phyloP scores from a whole-genome alignment of 306 rosid genomes.

The Carpinus fangiana region DNA sequence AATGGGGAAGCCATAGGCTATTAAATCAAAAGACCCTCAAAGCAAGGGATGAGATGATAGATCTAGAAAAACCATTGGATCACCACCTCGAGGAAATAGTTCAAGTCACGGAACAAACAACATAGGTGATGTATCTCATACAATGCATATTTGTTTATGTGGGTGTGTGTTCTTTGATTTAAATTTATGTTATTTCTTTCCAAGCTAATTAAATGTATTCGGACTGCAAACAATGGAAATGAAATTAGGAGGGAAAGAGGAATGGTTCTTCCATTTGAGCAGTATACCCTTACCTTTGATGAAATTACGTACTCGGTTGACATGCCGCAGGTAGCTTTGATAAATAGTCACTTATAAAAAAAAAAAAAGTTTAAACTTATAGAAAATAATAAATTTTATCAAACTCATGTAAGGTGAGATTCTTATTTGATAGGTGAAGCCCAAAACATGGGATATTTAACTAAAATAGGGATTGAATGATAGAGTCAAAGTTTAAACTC shows the following conservation, averaged over 20 bases:
- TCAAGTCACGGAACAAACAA: slow-evolving; percentile 10
- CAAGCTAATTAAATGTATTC: slow-evolving; percentile 6
- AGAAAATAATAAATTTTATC: too few relatives aligned
- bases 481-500: too few relatives aligned
- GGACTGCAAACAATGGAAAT: slow-evolving; percentile 24
- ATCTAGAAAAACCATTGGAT: slow-evolving; percentile 19
- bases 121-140: slow-evolving; percentile 6
- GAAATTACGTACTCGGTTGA: too few relatives aligned
- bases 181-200: neutral
- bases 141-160: neutral
- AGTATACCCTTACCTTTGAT: too few relatives aligned
- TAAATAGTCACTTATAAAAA: too few relatives aligned
- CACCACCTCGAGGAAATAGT: slow-evolving; percentile 7
- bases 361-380: too few relatives aligned
- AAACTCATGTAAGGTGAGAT: too few relatives aligned
- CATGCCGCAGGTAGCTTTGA: too few relatives aligned
- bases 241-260: slow-evolving; percentile 36
- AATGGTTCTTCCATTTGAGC: slow-evolving; percentile 51
- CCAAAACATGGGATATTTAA: too few relatives aligned
- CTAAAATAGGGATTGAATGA: too few relatives aligned
- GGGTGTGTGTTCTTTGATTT: neutral
- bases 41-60: slow-evolving; percentile 14
- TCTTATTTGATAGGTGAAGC: too few relatives aligned
- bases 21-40: slow-evolving; percentile 35
- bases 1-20: slow-evolving; percentile 38